A percentile compares a stretch with the other conserved stretches of the same genome.
Evolutionary conservation across 2,329 filamentous ascomycete species (phyloP).

Genomic region (Penicillium freii): DNA sequence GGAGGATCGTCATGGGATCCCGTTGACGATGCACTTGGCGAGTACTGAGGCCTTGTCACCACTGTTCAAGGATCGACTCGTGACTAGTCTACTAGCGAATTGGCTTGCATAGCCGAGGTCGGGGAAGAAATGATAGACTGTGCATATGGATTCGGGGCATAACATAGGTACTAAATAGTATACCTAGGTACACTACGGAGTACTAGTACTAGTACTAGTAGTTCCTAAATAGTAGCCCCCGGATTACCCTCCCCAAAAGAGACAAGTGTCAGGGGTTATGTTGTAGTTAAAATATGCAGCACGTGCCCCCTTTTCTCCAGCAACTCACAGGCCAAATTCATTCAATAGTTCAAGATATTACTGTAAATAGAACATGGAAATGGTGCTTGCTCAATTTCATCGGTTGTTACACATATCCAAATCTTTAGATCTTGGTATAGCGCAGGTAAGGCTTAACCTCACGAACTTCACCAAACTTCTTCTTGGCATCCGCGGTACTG

Average conservation of each 20-base stretch:
- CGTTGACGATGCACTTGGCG: neutral
- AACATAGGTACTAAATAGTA: neutral
- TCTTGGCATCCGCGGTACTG: conserved; percentile 79
- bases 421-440: conserved; percentile 21
- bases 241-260: conserved; percentile 18
- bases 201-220: no score
- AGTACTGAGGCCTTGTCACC: neutral
- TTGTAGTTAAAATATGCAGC: neutral
- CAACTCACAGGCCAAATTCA: neutral
- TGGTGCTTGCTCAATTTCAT: neutral
- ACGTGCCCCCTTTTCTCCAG: conserved; percentile 1
- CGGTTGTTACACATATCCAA: neutral
- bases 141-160: neutral
- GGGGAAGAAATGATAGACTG: neutral
- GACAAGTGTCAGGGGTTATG: conserved; percentile 14
- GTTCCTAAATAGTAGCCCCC: neutral
- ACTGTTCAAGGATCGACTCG: neutral
- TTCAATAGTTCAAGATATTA: neutral
- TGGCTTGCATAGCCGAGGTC: conserved; percentile 18
- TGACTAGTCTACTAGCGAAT: conserved; percentile 1
- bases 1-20: conserved; percentile 2
- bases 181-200: no score
- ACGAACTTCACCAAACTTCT: conserved; percentile 74
- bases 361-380: neutral
- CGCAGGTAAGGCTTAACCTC: conserved; percentile 54